Conservation (phyloP, 23 red algal species). For the Chondrus crispus region DNA sequence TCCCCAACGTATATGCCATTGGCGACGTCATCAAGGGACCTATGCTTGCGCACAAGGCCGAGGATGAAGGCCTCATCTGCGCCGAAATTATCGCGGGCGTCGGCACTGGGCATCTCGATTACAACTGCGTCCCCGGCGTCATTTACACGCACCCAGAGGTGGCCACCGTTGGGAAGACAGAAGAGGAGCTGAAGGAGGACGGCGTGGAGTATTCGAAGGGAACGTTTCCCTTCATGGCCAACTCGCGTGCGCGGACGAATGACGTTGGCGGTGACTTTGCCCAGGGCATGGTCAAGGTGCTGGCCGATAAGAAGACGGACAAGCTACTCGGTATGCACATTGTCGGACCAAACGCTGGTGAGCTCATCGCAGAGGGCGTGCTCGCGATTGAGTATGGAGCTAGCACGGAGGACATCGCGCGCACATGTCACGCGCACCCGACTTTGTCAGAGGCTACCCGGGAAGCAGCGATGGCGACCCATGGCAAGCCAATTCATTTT, state of each 20-base stretch:
- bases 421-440: constrained; percentile 98
- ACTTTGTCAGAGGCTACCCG: constrained; percentile 89
- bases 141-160: constrained; percentile 99
- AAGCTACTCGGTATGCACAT: constrained; percentile 95
- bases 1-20: constrained; percentile 94
- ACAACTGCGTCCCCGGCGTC: constrained; percentile 93
- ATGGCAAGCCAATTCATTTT: constrained; percentile 96
- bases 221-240: constrained; percentile 96
- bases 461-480: constrained; percentile 96
- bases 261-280: constrained; percentile 94
- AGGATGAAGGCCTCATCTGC: constrained; percentile 86
- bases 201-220: constrained; percentile 91
- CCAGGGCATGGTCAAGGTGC: constrained; percentile 94
- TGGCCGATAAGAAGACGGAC: constrained; percentile 94
- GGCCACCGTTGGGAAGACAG: constrained; percentile 98
- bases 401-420: constrained; percentile 90
- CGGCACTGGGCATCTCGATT: constrained; percentile 81
- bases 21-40: constrained; percentile 94
- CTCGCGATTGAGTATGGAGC: constrained; percentile 98
- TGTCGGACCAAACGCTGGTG: constrained; percentile 89
- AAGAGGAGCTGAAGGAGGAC: constrained; percentile 91
- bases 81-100: constrained; percentile 95
- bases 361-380: constrained; percentile 96
- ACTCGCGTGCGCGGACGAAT: constrained; percentile 93
- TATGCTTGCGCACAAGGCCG: constrained; percentile 99